These are phyloP conservation scores for Talaromyces sp. DNA, from an alignment of 2,329 filamentous ascomycete species.

Conservation along the genomic window DNA sequence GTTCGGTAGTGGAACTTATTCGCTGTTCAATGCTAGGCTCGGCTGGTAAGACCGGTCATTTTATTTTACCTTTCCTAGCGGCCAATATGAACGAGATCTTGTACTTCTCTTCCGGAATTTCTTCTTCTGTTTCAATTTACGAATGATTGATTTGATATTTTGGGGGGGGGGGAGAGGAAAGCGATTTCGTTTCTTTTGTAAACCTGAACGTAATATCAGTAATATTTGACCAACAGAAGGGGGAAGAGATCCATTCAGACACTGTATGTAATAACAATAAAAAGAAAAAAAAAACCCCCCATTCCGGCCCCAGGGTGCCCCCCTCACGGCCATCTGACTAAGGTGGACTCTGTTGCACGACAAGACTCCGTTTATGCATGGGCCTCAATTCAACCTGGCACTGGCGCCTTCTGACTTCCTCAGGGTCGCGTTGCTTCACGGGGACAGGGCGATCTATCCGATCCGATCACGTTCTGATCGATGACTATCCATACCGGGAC, in stretches of 20 bases:
- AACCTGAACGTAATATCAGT: neutral
- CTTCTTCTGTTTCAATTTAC: too few species aligned
- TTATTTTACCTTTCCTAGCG: too few species aligned
- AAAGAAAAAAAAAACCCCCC: neutral
- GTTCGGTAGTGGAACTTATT: constrained; percentile 1
- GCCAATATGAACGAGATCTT: too few species aligned
- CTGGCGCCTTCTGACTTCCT: neutral
- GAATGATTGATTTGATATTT: too few species aligned
- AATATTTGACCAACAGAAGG: too few species aligned
- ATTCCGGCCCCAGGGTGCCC: neutral
- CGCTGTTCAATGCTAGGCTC: neutral
- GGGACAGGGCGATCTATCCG: neutral
- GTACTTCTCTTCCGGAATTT: too few species aligned
- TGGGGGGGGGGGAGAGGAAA: too few species aligned
- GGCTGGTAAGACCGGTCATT: neutral
- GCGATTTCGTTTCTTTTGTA: neutral
- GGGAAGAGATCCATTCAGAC: too few species aligned
- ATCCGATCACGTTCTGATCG: constrained; percentile 1
- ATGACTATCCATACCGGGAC: too few species aligned
- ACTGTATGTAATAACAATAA: neutral
- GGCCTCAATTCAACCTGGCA: neutral
- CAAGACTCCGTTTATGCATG: constrained; percentile 16
- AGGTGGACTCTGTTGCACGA: constrained; percentile 14
- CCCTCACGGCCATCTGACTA: constrained; percentile 5
- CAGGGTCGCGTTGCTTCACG: too few species aligned